Evolutionary conservation across 768 basidiomycete species (phyloP), one percentile per base, ranked within the genome.

Genomic region (Termitomyces sp.): DNA sequence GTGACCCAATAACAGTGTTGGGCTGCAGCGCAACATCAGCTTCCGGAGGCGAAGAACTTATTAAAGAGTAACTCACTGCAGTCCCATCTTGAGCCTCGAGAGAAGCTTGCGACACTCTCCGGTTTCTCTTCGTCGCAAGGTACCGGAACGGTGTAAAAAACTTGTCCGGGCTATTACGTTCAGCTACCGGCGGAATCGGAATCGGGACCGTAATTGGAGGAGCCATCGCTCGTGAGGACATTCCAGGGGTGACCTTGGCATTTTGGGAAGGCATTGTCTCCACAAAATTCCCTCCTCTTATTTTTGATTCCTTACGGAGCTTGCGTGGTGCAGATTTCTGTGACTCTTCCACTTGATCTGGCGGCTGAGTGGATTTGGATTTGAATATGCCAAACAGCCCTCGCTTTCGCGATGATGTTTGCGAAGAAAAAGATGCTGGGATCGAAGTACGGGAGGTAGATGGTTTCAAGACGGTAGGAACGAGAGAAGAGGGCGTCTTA

Each of bases 1-100:
- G 90, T 3, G 87, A 88, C 15, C 86, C 88, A 26, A 90, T 67
- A 43, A 87, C 80, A 26, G 90, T 89, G 62, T 83, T 90, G 15
- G 83, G 69, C 85, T 87, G 61, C 11, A 56, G 22, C 45, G 32
- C 41, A 38, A 43, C 28, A 28, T 63, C n/a, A 65, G 50, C 24
- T 48, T 46, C 53, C 45, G 43, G 46, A 54, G 26, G 57, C 22
- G 43, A 32, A 40, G 30, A 54, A 52, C 51, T 52, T 19, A 50
- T 53, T 44, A 35, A 53, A 50, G n/a, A 30, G 22, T 32, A 15
- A 66, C 87, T 69, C 68, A 91, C 90, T 47, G 86, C 85, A 53
- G 88, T 89, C 37, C 90, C 90, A 63, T 90, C 83, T 60, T 83
- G 79, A 24, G 88, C 90, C 65, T 92, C 90, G 32, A 88, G 73